Conservation (phyloP, 768 basidiomycete genomes). For the Lactarius quietus region DNA sequence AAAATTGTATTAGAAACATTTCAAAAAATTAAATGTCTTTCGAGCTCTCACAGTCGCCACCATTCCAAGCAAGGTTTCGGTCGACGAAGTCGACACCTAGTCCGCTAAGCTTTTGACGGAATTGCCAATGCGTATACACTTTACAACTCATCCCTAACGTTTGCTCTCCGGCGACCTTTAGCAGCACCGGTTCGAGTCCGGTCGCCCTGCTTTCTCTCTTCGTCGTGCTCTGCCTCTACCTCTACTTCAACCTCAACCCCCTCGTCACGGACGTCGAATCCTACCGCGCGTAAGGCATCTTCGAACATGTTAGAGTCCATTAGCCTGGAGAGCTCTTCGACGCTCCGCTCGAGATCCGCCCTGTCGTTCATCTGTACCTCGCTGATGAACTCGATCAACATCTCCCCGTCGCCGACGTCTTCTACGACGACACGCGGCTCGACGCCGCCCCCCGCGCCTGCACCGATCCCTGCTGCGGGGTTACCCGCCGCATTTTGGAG, state of each 20-base stretch:
- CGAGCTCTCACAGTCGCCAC: too few relatives aligned
- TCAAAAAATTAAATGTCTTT: too few relatives aligned
- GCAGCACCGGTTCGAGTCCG: constrained; percentile 9
- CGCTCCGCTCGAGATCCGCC: constrained; percentile 24
- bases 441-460: not conserved
- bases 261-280: constrained; percentile 46
- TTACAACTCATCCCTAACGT: constrained; percentile 19
- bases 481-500: constrained; percentile 6
- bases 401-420: constrained; percentile 27
- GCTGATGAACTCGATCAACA: constrained; percentile 28
- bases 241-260: constrained; percentile 27
- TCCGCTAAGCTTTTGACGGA: not conserved
- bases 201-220: constrained; percentile 17
- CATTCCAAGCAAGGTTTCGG: too few relatives aligned
- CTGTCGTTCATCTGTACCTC: constrained; percentile 20
- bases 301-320: constrained; percentile 37
- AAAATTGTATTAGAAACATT: too few relatives aligned
- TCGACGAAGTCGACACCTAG: too few relatives aligned
- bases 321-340: constrained; percentile 32
- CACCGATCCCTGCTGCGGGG: not conserved
- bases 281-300: constrained; percentile 51
- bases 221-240: constrained; percentile 30
- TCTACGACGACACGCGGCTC: constrained; percentile 25
- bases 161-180: constrained; percentile 14
- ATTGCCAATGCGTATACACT: not conserved